These are phyloP conservation scores for Ustilago sp. DNA, from an alignment of 1,284 basidiomycete genomes.

Conservation along the genomic window DNA sequence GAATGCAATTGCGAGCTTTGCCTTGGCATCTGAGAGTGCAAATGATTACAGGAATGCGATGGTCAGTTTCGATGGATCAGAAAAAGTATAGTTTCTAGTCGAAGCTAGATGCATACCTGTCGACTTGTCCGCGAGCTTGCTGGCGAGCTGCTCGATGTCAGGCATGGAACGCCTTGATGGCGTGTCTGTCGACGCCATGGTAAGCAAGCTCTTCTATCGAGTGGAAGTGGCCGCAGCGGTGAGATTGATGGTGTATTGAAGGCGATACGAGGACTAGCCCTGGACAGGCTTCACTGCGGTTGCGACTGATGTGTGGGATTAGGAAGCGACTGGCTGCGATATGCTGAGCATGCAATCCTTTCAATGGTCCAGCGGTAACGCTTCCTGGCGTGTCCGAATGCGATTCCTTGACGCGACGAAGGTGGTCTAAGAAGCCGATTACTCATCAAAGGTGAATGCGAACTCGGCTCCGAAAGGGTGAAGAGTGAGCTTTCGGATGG, in stretches of 20 bases:
- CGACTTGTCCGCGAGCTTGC: constrained; percentile 42
- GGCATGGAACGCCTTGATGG: constrained; percentile 44
- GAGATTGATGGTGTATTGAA: not conserved
- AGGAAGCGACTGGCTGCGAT: not conserved
- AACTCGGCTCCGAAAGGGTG: not conserved
- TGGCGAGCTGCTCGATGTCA: constrained; percentile 49
- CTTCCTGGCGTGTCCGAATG: too few relatives aligned
- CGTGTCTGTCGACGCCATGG: constrained; percentile 44
- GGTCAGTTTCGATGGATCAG: not conserved
- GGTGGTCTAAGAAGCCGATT: not conserved
- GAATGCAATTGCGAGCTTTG: constrained; percentile 52
- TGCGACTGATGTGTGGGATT: not conserved
- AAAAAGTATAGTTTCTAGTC: not conserved
- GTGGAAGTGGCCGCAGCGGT: not conserved
- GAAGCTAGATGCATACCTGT: constrained; percentile 22
- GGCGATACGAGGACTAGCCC: not conserved
- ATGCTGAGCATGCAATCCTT: not conserved
- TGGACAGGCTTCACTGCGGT: not conserved
- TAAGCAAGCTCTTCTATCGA: not conserved
- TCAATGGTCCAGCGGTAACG: not conserved
- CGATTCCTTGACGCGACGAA: too few relatives aligned
- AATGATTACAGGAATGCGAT: not conserved
- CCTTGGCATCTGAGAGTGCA: constrained; percentile 41
- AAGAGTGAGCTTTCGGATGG: not conserved
- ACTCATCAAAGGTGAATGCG: not conserved